These are phyloP conservation scores for Cronartium quercuum DNA, from an alignment of 1,284 basidiomycete species.

Conservation along the genomic window DNA sequence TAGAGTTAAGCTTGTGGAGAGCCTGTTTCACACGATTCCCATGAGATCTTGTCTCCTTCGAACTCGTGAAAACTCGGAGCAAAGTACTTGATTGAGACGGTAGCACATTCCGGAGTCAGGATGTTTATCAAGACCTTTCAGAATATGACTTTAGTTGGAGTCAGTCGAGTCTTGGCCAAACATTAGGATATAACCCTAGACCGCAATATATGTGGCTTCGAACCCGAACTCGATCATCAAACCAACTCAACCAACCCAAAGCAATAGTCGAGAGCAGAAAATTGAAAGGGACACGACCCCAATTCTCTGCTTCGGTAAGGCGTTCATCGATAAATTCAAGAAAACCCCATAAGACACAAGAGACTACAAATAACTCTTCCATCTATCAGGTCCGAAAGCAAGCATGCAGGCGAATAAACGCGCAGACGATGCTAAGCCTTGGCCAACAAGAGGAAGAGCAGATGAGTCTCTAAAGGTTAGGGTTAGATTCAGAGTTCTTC, in stretches of 20 bases:
- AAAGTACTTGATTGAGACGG: not conserved
- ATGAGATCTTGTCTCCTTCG: not conserved
- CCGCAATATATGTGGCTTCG: too few relatives aligned
- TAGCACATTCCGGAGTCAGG: not conserved
- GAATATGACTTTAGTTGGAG: not conserved
- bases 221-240: too few relatives aligned
- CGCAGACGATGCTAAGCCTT: too few relatives aligned
- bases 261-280: constrained; percentile 1
- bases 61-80: not conserved
- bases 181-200: constrained; percentile 1
- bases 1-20: not conserved
- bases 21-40: not conserved
- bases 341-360: not conserved
- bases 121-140: not conserved
- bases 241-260: not conserved
- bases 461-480: not conserved
- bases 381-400: not conserved
- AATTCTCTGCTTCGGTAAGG: not conserved
- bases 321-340: not conserved
- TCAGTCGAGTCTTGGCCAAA: not conserved
- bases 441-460: not conserved
- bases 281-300: not conserved
- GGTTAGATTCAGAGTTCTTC: not conserved
- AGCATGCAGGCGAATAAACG: not conserved
- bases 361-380: not conserved